These are phyloP conservation scores for Talaromyces sp. DNA, from an alignment of 2,329 filamentous ascomycete species.

Conservation along the genomic window DNA sequence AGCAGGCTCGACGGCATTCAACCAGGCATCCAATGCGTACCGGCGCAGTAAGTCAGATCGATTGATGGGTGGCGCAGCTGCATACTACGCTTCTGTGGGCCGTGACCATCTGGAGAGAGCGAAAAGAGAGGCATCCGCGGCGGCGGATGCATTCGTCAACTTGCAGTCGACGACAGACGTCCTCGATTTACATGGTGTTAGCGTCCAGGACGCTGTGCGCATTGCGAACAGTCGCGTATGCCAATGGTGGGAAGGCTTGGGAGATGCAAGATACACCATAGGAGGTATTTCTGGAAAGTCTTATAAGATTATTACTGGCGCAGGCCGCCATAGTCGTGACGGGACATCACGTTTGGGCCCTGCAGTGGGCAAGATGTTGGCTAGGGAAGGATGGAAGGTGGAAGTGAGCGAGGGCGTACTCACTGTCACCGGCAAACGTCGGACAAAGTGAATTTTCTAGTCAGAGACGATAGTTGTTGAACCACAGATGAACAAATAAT, in stretches of 20 bases:
- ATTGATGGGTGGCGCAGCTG: slow-evolving; percentile 71
- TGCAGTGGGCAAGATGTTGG: slow-evolving; percentile 72
- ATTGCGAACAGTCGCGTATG: slow-evolving; percentile 68
- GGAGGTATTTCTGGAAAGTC: slow-evolving; percentile 49
- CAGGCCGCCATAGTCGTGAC: slow-evolving; percentile 73
- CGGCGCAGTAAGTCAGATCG: slow-evolving; percentile 65
- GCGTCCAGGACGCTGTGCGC: slow-evolving; percentile 73
- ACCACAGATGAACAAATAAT: neutral
- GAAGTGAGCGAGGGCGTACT: slow-evolving; percentile 69
- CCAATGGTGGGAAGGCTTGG: slow-evolving; percentile 72
- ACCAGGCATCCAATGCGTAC: slow-evolving; percentile 57
- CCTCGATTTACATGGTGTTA: slow-evolving; percentile 81
- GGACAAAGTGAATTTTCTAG: slow-evolving; percentile 1
- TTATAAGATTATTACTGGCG: slow-evolving; percentile 76
- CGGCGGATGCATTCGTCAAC: slow-evolving; percentile 68
- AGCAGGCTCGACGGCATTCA: slow-evolving; percentile 52
- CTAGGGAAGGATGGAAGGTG: slow-evolving; percentile 78
- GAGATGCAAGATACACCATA: slow-evolving; percentile 58
- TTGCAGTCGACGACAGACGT: slow-evolving; percentile 59
- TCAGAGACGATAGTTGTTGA: neutral
- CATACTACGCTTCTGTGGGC: slow-evolving; percentile 69
- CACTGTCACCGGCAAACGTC: slow-evolving; percentile 59
- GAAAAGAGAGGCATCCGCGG: slow-evolving; percentile 58
- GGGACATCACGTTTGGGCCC: slow-evolving; percentile 74
- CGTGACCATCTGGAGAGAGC: slow-evolving; percentile 61